Base-by-base conservation (phyloP, 495 filamentous ascomycete species). In the Xylaria scruposa region DNA sequence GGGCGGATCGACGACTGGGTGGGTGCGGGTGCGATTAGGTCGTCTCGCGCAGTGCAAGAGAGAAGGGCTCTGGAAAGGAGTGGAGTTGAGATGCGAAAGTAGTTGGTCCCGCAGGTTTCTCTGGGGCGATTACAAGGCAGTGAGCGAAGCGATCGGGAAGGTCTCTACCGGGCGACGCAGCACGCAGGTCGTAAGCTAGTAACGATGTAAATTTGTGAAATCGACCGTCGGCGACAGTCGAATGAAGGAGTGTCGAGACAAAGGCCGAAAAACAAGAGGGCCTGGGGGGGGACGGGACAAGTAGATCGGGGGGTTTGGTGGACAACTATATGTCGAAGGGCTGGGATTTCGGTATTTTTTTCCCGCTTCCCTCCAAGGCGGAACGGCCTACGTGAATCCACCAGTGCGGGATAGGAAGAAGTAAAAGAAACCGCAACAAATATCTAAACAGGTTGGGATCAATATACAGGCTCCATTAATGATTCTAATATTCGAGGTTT, bases 391-490 rank as follows among this genome's bases (percentile, higher is more conserved):
- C 72, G 77, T 70, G 76, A 68, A 72, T 67, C 76, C 74, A 70
- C 73, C 58, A 10, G 70, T 58, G 72, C 73, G 76, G 76, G 81
- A 70, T 72, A 75, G 75, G 71, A 75, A 72, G 72, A 78, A 74
- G 70, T 76, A 74, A 75, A 78, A 79, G 79, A 76, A 70, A 70
- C 72, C 73, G 69, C 70, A 76, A 79, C 65, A 70, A 72, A 67
- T 58, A 68, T 73, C 77, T 76, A 77, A 78, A 75, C 79, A 72
- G 78, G 73, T 78, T 76, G 80, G 71, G 77, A 76, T 78, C 76
- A 81, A 82, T 83, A 83, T 83, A 88, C 87, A 87, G 84, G 84
- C 85, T 83, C 81, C 85, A 87, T 85, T 87, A 88, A 86, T 83
- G 87, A 85, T 85, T 86, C 82, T 82, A 78, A 76, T 82, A 77